phyloP scores from a whole-genome alignment of 805 yeast species.

The Danielia oregonensis region DNA sequence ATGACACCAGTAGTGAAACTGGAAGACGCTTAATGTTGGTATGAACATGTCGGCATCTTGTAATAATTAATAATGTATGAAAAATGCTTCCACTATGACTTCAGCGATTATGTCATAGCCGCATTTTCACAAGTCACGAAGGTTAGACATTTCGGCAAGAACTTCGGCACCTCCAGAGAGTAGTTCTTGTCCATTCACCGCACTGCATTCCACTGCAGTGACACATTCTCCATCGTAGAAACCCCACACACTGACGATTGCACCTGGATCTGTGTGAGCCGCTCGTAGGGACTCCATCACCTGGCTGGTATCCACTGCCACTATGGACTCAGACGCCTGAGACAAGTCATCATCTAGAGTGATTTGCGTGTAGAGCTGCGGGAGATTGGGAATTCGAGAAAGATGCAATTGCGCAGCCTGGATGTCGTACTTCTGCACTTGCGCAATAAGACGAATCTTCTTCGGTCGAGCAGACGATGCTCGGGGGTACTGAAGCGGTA shows the following conservation, averaged over 20 bases:
- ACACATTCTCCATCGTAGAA: slow-evolving; percentile 26
- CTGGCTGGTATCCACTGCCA: slow-evolving; percentile 7
- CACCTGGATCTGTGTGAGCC: slow-evolving; percentile 17
- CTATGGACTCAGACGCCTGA: background rate
- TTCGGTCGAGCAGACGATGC: slow-evolving; percentile 20
- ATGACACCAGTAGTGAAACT: too few relatives aligned
- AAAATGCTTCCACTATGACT: background rate
- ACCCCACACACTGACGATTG: slow-evolving; percentile 27
- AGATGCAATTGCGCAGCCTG: slow-evolving; percentile 12
- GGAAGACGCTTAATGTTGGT: slow-evolving; percentile 1
- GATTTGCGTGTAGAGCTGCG: slow-evolving; percentile 10
- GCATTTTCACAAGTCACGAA: slow-evolving; percentile 8
- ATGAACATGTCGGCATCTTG: background rate
- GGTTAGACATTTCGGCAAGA: slow-evolving; percentile 15
- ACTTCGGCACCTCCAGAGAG: slow-evolving; percentile 10
- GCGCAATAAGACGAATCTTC: slow-evolving; percentile 27
- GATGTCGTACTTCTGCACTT: slow-evolving; percentile 20
- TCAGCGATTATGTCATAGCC: too few relatives aligned
- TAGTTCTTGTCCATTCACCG: slow-evolving; percentile 14
- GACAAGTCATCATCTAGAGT: slow-evolving; percentile 8
- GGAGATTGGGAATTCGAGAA: slow-evolving; percentile 17
- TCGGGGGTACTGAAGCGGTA: slow-evolving; percentile 18
- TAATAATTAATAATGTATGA: background rate
- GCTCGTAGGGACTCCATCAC: slow-evolving; percentile 10
- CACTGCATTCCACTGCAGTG: slow-evolving; percentile 21